Base-by-base conservation (phyloP, 441 rosid genomes). In the Populus tomentosa region DNA sequence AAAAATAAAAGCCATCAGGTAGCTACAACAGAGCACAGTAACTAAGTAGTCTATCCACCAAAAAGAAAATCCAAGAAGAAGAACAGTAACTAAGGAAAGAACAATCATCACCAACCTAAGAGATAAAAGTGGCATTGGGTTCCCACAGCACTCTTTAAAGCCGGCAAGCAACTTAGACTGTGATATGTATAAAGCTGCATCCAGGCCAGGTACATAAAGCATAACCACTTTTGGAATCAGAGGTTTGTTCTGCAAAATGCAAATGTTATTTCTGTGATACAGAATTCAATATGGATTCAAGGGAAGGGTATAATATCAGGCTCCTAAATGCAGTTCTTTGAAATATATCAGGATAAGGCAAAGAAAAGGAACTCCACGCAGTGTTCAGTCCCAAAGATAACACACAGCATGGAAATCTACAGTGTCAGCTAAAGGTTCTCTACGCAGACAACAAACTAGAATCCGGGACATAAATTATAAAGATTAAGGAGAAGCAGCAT, bases 121-220 rank as follows among this genome's bases (percentile, higher is more conserved):
- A 84, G 93, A 92, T 80, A 91, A 90, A 82, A 92, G 96, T 36
- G 97, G 83, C 73, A 79, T 83, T 59, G 98, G 98, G 83, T 88
- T 94, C 62, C 98, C 91, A 70, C 94, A 92, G 71, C 84, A 88
- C 72, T 86, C 82, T 83, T 92, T 92, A 33, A 96, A 86, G 78
- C 90, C 84, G 78, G 89, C 56, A 82, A 96, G 93, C 70, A 77
- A 40, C 87, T 88, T 96, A 50, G 93, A 83, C 74, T 89, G 91
- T 50, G 99, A 89, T 73, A 94, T 83, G 84, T 90, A 96, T 74
- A 96, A 75, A 80, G 91, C 89, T 33, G 99, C 97, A 82, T 92
- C 99, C 75, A 96, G 86, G 75, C 99, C 98, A 83, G 99, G 99
- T 71, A 92, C 85, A 84, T 91, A 94, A 40, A 94, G 91, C 97